Evolutionary conservation across 805 yeast genomes (phyloP).

Genomic region (Ogataea sp.): DNA sequence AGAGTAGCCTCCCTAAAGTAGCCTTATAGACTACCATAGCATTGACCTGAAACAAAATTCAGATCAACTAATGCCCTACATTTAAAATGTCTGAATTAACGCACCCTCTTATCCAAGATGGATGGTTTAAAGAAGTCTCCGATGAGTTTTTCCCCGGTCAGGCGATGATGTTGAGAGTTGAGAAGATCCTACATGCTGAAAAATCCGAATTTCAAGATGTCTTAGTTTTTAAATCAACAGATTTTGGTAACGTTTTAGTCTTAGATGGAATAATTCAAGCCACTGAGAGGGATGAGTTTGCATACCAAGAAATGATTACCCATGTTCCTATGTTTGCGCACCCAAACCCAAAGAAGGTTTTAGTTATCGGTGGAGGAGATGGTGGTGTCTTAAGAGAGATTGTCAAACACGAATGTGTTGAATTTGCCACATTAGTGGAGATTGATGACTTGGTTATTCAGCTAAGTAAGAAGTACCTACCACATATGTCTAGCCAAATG

Average conservation of each 20-base stretch:
- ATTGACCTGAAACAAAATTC: no score
- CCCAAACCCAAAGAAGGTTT: slow-evolving; percentile 61
- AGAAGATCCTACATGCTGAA: slow-evolving; percentile 55
- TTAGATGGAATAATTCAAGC: slow-evolving; percentile 88
- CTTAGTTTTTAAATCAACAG: slow-evolving; percentile 64
- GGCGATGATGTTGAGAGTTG: slow-evolving; percentile 61
- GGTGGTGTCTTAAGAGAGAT: slow-evolving; percentile 91
- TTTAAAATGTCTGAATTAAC: slow-evolving; percentile 25
- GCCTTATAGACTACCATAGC: no score
- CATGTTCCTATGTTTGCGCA: slow-evolving; percentile 79
- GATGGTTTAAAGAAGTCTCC: slow-evolving; percentile 78
- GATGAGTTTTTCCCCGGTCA: slow-evolving; percentile 82
- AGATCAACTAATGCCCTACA: background rate
- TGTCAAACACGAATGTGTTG: slow-evolving; percentile 53
- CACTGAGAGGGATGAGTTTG: slow-evolving; percentile 88
- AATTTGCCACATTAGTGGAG: slow-evolving; percentile 72
- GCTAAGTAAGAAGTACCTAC: slow-evolving; percentile 63
- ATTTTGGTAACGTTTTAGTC: slow-evolving; percentile 82
- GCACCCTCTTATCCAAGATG: slow-evolving; percentile 47
- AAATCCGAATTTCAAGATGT: slow-evolving; percentile 75
- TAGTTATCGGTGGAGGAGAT: slow-evolving; percentile 94
- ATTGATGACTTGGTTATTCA: slow-evolving; percentile 79
- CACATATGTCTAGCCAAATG: slow-evolving; percentile 63
- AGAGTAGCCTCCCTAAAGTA: no score
- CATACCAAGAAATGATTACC: slow-evolving; percentile 88